Percentiles rank a stretch among this genome's conserved stretches.
These are phyloP conservation scores for Mucor velutinosus DNA, from an alignment of 371 early-diverging fungal genomes.

Conservation along the genomic window DNA sequence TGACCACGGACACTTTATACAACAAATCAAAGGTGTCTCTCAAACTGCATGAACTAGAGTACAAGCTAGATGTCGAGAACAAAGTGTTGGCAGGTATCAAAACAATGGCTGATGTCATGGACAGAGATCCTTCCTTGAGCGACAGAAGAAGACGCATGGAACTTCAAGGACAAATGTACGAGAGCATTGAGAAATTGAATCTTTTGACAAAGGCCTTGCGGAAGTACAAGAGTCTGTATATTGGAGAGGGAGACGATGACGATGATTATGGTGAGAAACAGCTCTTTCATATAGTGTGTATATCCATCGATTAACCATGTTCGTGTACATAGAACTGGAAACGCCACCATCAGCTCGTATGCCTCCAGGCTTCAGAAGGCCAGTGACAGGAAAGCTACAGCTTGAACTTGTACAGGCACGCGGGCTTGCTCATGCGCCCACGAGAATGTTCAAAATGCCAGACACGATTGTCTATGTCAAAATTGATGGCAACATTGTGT, in stretches of 20 bases:
- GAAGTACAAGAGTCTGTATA: slow-evolving; percentile 82
- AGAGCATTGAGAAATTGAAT: slow-evolving; percentile 82
- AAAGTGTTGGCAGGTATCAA: slow-evolving; percentile 82
- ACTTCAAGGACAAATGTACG: slow-evolving; percentile 68
- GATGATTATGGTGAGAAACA: slow-evolving; percentile 55
- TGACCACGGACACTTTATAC: slow-evolving; percentile 75
- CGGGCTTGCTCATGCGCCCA: slow-evolving; percentile 72
- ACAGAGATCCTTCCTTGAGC: slow-evolving; percentile 33
- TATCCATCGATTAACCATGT: background rate
- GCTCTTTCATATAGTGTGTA: background rate
- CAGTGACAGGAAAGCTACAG: slow-evolving; percentile 75
- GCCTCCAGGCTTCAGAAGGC: slow-evolving; percentile 73
- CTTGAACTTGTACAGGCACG: slow-evolving; percentile 69
- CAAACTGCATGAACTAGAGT: slow-evolving; percentile 83
- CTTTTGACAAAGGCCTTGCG: slow-evolving; percentile 80
- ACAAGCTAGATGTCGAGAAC: slow-evolving; percentile 90
- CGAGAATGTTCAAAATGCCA: slow-evolving; percentile 38
- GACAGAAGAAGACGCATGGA: slow-evolving; percentile 65
- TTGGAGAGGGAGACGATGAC: slow-evolving; percentile 73
- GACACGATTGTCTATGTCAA: slow-evolving; percentile 76
- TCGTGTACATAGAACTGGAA: slow-evolving; percentile 38
- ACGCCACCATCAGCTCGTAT: slow-evolving; percentile 55
- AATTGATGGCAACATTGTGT: slow-evolving; percentile 83
- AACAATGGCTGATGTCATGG: slow-evolving; percentile 59
- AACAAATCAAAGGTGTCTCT: slow-evolving; percentile 86